Conservation (phyloP, 2,329 filamentous ascomycete species). For the Cadophora luteo-olivacea region DNA sequence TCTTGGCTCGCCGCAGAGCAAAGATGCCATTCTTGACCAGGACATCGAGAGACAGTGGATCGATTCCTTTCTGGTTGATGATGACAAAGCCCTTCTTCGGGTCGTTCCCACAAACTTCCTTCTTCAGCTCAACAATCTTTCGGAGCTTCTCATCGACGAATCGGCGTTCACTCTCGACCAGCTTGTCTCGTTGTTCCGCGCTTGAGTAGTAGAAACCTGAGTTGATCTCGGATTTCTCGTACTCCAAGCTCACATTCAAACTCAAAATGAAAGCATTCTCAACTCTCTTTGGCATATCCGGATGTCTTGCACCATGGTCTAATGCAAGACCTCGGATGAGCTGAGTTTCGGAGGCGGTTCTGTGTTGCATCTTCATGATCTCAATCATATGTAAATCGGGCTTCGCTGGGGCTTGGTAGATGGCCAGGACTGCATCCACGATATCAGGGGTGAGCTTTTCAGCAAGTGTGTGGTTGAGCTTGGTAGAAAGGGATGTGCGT, state of each 20-base stretch:
- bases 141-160: slow-evolving; percentile 96
- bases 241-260: slow-evolving; percentile 95
- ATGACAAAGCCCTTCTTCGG: slow-evolving; percentile 95
- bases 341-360: slow-evolving; percentile 93
- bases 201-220: slow-evolving; percentile 98
- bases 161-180: slow-evolving; percentile 94
- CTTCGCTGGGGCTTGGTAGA: slow-evolving; percentile 87
- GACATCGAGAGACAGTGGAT: slow-evolving; percentile 93
- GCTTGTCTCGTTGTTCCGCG: slow-evolving; percentile 95
- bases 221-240: slow-evolving; percentile 99
- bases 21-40: slow-evolving; percentile 98
- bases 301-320: slow-evolving; percentile 94
- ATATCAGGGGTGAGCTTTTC: slow-evolving; percentile 93
- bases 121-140: slow-evolving; percentile 98
- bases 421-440: slow-evolving; percentile 93
- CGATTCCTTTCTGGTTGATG: slow-evolving; percentile 99
- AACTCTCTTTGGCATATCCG: slow-evolving; percentile 96
- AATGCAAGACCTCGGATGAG: slow-evolving; percentile 91
- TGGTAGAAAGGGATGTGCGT: slow-evolving; percentile 92
- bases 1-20: slow-evolving; percentile 91
- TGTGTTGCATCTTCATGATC: slow-evolving; percentile 99
- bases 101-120: slow-evolving; percentile 93
- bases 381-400: slow-evolving; percentile 99
- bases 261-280: slow-evolving; percentile 96
- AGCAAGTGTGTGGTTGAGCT: slow-evolving; percentile 88